These are phyloP conservation scores for Ascochyta viciae-villosae DNA, from an alignment of 2,329 filamentous ascomycete genomes.

Conservation along the genomic window DNA sequence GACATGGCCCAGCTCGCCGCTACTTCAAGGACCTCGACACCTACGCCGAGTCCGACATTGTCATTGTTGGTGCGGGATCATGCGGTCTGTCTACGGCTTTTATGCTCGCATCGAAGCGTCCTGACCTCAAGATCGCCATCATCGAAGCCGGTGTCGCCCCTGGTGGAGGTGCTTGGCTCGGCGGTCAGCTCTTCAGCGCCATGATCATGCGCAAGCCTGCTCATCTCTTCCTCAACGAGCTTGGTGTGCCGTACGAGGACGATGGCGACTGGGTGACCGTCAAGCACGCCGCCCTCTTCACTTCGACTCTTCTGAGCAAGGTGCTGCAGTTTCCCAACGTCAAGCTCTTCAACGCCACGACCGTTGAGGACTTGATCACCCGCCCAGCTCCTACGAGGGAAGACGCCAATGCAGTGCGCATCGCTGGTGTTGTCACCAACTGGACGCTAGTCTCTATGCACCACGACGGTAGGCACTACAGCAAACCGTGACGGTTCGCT, in stretches of 20 bases:
- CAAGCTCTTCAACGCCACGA: slow-evolving; percentile 95
- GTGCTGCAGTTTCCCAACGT: slow-evolving; percentile 87
- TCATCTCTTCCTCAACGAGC: slow-evolving; percentile 79
- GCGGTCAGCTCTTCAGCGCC: slow-evolving; percentile 91
- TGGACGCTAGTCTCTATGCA: slow-evolving; percentile 87
- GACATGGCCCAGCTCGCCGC: slow-evolving; percentile 62
- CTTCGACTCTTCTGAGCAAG: slow-evolving; percentile 82
- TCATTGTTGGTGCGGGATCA: slow-evolving; percentile 89
- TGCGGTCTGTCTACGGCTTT: slow-evolving; percentile 88
- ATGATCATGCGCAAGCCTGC: slow-evolving; percentile 97
- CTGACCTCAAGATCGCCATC: slow-evolving; percentile 90
- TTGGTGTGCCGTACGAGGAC: slow-evolving; percentile 86
- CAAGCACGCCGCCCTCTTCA: slow-evolving; percentile 93
- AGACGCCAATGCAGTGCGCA: slow-evolving; percentile 65
- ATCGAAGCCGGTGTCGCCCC: slow-evolving; percentile 88
- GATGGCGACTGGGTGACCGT: slow-evolving; percentile 90
- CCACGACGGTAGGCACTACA: slow-evolving; percentile 29
- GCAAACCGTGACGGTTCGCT: not conserved
- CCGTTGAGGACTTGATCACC: slow-evolving; percentile 91
- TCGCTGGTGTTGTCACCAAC: slow-evolving; percentile 92
- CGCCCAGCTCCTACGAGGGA: slow-evolving; percentile 60
- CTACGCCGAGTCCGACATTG: slow-evolving; percentile 91
- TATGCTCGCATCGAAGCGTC: slow-evolving; percentile 80
- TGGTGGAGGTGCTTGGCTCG: slow-evolving; percentile 87
- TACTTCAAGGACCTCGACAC: slow-evolving; percentile 90